A percentile compares a stretch with the other conserved stretches of the same genome.
phyloP scores from a whole-genome alignment of 305 asterid genomes.

The Fraxinus velutina region DNA sequence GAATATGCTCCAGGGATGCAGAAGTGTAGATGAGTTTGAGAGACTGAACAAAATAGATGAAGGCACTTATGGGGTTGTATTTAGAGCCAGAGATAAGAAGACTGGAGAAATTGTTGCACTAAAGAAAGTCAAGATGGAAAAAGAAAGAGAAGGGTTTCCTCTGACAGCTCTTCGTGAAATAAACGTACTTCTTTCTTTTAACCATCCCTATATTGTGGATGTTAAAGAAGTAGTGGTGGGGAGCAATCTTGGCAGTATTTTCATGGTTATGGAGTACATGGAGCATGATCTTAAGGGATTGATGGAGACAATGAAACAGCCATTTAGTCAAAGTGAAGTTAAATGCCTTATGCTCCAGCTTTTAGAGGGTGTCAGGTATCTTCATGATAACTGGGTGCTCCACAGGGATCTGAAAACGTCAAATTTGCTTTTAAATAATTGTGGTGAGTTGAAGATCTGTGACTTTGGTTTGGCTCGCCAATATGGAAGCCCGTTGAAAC shows the following conservation, averaged over 20 bases:
- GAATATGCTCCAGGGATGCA: slow-evolving; percentile 94
- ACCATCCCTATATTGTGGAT: slow-evolving; percentile 77
- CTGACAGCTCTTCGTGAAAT: slow-evolving; percentile 80
- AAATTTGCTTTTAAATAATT: slow-evolving; percentile 72
- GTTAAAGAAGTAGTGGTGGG: slow-evolving; percentile 90
- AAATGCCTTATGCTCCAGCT: slow-evolving; percentile 93
- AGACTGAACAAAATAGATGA: slow-evolving; percentile 82
- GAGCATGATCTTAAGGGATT: slow-evolving; percentile 86
- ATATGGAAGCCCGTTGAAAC: slow-evolving; percentile 83
- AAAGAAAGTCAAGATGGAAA: slow-evolving; percentile 94
- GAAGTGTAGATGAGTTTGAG: slow-evolving; percentile 85
- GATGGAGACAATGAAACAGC: slow-evolving; percentile 84
- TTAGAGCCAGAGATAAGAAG: slow-evolving; percentile 77
- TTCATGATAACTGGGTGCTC: slow-evolving; percentile 90
- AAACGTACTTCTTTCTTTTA: slow-evolving; percentile 70
- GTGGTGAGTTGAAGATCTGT: slow-evolving; percentile 86
- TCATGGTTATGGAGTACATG: slow-evolving; percentile 96
- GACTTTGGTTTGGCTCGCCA: slow-evolving; percentile 96
- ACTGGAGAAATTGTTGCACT: slow-evolving; percentile 86
- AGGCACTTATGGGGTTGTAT: slow-evolving; percentile 93
- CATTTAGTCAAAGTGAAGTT: slow-evolving; percentile 82
- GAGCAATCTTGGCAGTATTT: slow-evolving; percentile 65
- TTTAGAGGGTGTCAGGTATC: slow-evolving; percentile 68
- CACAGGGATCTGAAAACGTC: slow-evolving; percentile 89
- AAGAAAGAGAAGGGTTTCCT: slow-evolving; percentile 92